Base-by-base conservation (phyloP, 2,329 filamentous ascomycete species). In the Lasiodiplodia gonubiensis region DNA sequence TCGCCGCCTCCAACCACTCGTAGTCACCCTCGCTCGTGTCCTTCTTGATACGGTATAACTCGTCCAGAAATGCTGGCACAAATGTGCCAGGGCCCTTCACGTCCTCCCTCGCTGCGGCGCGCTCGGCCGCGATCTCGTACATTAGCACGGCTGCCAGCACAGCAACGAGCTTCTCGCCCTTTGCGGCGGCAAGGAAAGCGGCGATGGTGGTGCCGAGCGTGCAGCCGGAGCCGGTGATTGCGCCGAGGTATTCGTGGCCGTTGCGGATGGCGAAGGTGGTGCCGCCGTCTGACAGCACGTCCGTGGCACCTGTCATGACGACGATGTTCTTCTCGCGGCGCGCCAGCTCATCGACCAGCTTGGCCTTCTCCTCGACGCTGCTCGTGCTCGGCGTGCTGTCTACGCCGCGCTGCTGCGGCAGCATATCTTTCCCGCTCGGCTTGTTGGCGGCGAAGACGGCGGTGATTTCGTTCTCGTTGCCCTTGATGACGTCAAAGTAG, bases 401-500 rank as follows among this genome's bases (percentile, higher is more conserved):
- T 12, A 98, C 94, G 59, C 94, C 94, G 52, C 90, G 89, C 79
- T 97, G 94, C 70, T 89, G 86, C 2, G 39, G 67, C 0, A 53
- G 42, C 2, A 5, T 0, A 16, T 33, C 16, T 16, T 42, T 12
- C 21, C 27, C 25, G 57, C 4, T 30, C 27, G 11, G 39, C 2
- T 14, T 51, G 59, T 12, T 23, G 30, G 86, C 27, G n/a, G 42
- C 30, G 42, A 16, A 63, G 0, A 94, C 88, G 2, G 91, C 89
- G 57, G 86, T 84, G 69, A 98, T 93, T 78, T 98, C 95, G 65
- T 90, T 89, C 76, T 96, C 92, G 79, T 98, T 98, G 59, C 94
- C 94, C 77, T 98, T 98, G 79, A 98, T 94, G 51, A 97, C 84
- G 77, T 92, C 88, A 73, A 97, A 92, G 77, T 92, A 92, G 48